Conservation (phyloP, 2,329 filamentous ascomycete genomes). For the Fusarium siculi region DNA sequence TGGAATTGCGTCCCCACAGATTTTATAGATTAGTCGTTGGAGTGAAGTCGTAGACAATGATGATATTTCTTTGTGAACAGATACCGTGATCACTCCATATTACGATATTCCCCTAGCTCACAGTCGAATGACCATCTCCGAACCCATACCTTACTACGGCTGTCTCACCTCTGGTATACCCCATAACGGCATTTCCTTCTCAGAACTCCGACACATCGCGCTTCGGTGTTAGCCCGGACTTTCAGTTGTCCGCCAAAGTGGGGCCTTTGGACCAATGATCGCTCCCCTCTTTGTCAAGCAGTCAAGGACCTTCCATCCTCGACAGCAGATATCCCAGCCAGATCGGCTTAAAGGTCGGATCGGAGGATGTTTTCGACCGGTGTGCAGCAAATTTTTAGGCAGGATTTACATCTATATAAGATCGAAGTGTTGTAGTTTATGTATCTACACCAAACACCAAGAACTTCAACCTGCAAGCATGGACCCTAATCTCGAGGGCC, state of each 20-base stretch:
- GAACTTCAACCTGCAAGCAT: background rate
- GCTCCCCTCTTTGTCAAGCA: no score
- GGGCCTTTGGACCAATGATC: background rate
- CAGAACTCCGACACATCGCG: background rate
- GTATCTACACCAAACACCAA: background rate
- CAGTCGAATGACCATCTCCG: no score
- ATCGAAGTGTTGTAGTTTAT: fast-evolving
- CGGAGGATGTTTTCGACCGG: background rate
- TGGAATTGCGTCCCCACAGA: fast-evolving
- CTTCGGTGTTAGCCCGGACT: background rate
- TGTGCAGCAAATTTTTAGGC: fast-evolving
- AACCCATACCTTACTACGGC: background rate
- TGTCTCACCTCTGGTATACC: fast-evolving
- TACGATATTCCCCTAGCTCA: no score
- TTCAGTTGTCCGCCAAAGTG: background rate
- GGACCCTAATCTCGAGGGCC: fast-evolving
- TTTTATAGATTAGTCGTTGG: background rate
- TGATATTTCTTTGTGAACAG: background rate
- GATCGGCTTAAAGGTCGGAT: fast-evolving
- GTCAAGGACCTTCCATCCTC: background rate
- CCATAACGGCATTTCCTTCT: background rate
- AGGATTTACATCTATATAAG: background rate
- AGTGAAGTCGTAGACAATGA: background rate
- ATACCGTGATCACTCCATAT: no score
- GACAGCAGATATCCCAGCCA: background rate